Evolutionary conservation across 805 yeast genomes (phyloP).

Genomic region (Candida ovalis): DNA sequence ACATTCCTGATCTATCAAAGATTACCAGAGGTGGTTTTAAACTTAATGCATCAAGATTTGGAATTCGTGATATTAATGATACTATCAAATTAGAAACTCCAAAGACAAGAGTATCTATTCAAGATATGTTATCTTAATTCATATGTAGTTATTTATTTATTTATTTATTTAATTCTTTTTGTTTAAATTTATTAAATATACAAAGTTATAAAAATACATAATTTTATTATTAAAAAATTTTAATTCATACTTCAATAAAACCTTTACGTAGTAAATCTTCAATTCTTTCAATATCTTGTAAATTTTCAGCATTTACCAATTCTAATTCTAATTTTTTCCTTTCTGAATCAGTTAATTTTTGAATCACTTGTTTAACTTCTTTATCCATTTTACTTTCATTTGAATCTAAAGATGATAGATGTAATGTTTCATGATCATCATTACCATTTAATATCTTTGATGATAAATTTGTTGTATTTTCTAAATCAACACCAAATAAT

Average conservation of each 20-base stretch:
- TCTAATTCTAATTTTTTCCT: slow-evolving; percentile 46
- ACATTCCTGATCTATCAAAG: slow-evolving; percentile 21
- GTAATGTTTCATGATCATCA: neutral
- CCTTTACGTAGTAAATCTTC: slow-evolving; percentile 50
- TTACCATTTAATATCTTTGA: slow-evolving; percentile 19
- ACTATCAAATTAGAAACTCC: neutral
- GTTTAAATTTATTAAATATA: neutral
- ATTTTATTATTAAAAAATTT: neutral
- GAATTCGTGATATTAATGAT: slow-evolving; percentile 13
- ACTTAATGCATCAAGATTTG: slow-evolving; percentile 22
- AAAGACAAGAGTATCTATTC: slow-evolving; percentile 16
- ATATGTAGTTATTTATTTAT: neutral
- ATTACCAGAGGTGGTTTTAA: slow-evolving; percentile 4
- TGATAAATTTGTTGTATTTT: slow-evolving; percentile 32
- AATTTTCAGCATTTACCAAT: slow-evolving; percentile 57
- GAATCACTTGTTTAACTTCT: slow-evolving; percentile 24
- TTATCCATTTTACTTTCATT: slow-evolving; percentile 7
- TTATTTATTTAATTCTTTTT: neutral
- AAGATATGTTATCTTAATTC: slow-evolving; percentile 17
- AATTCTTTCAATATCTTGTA: slow-evolving; percentile 72
- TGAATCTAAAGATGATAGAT: neutral
- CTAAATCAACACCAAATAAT: slow-evolving; percentile 40
- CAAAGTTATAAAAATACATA: neutral
- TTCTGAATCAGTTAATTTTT: slow-evolving; percentile 53
- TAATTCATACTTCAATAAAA: slow-evolving; percentile 16